Conservation (phyloP, 2,329 filamentous ascomycete genomes). For the Chalaropsis ovoidea region DNA sequence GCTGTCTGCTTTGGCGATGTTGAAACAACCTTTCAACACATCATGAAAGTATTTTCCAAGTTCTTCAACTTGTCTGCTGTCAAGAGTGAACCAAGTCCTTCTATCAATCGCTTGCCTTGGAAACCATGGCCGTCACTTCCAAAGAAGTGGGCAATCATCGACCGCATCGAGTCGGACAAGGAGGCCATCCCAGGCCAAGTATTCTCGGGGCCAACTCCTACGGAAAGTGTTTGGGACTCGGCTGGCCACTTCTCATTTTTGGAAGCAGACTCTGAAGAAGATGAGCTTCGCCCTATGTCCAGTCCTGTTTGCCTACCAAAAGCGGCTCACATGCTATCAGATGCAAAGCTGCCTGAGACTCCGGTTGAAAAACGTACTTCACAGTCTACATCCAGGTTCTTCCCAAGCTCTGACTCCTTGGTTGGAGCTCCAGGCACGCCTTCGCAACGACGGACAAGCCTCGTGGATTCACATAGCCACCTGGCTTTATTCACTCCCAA, state of each 20-base stretch:
- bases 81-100: background rate
- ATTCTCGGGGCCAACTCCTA: background rate
- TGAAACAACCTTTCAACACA: background rate
- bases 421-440: background rate
- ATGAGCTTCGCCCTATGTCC: background rate
- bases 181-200: background rate
- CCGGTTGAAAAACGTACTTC: background rate
- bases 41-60: background rate
- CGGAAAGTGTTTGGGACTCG: background rate
- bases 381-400: background rate
- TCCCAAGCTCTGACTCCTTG: slow-evolving; percentile 11
- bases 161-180: background rate
- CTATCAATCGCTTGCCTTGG: slow-evolving; percentile 2
- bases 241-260: slow-evolving; percentile 7
- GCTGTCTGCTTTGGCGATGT: background rate
- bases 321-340: background rate
- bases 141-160: background rate
- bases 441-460: background rate
- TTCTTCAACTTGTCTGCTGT: slow-evolving; percentile 2
- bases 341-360: background rate
- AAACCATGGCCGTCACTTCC: slow-evolving; percentile 13
- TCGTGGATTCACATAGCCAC: background rate
- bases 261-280: background rate
- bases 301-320: background rate
- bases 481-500: slow-evolving; percentile 4